Base-by-base conservation (phyloP, 495 filamentous ascomycete species). In the Hyaloscypha variabilis region DNA sequence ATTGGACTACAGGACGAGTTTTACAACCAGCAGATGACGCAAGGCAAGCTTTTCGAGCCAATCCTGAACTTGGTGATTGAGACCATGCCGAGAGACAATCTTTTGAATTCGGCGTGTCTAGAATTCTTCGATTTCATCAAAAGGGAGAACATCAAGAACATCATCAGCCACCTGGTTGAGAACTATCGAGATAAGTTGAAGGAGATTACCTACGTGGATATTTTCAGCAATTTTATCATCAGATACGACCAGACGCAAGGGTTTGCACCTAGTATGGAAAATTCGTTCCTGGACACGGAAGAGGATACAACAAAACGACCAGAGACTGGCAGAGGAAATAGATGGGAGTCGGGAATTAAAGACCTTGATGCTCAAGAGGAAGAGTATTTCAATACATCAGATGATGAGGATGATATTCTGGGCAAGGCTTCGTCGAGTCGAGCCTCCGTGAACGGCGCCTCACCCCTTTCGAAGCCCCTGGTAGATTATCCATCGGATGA, bases 41-140 rank as follows among this genome's bases (percentile, higher is more conserved):
- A 93, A 70, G 88, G 94, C 71, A 87, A 87, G 66, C 88, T 94
- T 1, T 91, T 98, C 67, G 93, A 88, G 19, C 89, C 94, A 2
- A 94, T 98, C 60, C 83, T 99, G 28, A 87, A 96, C 68, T 89
- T 98, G 30, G 86, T 99, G 13, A 85, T 90, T 66, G 87, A 92
- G 69, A 96, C 95, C 2, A 94, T 97, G 88, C 93, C 93, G 1
- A 88, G 92, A n/a, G 93, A 99, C 75, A 99, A 97, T 72, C 82
- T 98, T 3, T 85, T 99, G 34, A 95, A 95, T 72, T 97, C 94
- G 17, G 94, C 94, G n/a, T 97, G 92, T 76, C 82, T 98, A 17
- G 95, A 99, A 72, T 85, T 99, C 36, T 99, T 99, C 67, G 92
- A 94, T 69, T 92, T 90, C 69, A 92, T 99, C 69, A 92, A 88